phyloP scores from a whole-genome alignment of 1,284 basidiomycete genomes.

The Exobasidium rhododendri region DNA sequence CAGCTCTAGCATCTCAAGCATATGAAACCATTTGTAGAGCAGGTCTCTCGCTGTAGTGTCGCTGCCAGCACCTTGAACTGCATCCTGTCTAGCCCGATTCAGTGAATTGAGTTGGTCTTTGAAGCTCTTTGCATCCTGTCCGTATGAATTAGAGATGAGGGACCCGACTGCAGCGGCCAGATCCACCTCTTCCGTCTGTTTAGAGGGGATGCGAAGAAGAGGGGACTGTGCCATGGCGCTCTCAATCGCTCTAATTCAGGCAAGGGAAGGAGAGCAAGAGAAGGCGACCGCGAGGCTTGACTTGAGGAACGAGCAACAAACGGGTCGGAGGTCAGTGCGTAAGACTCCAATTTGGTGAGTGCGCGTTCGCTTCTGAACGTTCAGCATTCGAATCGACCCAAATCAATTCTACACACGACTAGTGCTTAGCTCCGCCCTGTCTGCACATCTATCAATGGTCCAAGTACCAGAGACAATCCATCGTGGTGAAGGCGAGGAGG shows the following conservation, averaged over 20 bases:
- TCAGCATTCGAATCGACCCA: too few species aligned
- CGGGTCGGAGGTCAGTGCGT: too few species aligned
- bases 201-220: constrained; percentile 60
- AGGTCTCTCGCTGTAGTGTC: constrained; percentile 72
- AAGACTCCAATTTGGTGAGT: too few species aligned
- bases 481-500: neutral
- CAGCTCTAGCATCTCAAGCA: constrained; percentile 93
- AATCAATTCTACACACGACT: too few species aligned
- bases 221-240: constrained; percentile 53
- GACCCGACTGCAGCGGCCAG: constrained; percentile 82
- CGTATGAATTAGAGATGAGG: constrained; percentile 86
- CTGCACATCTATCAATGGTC: too few species aligned
- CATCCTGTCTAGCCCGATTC: constrained; percentile 88
- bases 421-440: too few species aligned
- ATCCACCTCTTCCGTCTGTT: constrained; percentile 67
- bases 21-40: constrained; percentile 98
- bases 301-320: too few species aligned
- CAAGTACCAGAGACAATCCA: neutral
- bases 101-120: constrained; percentile 76
- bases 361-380: too few species aligned
- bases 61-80: constrained; percentile 90
- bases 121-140: constrained; percentile 85
- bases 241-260: too few species aligned
- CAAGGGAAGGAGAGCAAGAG: too few species aligned
- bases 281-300: too few species aligned